phyloP scores from a whole-genome alignment of 2,329 filamentous ascomycete genomes.

The Moelleriella libera region DNA sequence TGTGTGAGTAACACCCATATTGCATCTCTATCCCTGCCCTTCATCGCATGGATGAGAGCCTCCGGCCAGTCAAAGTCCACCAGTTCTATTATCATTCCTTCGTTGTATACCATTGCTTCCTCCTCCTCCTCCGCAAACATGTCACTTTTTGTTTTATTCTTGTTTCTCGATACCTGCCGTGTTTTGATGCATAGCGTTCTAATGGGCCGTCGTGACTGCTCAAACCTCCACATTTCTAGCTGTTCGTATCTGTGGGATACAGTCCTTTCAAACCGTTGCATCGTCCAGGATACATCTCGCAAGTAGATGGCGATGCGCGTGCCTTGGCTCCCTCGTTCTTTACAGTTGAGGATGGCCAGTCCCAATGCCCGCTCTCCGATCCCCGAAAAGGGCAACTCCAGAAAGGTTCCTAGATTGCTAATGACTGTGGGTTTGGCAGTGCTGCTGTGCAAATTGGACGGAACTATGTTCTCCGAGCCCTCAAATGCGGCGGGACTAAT shows the following conservation, averaged over 20 bases:
- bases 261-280: not conserved
- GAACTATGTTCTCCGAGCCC: not conserved
- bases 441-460: not conserved
- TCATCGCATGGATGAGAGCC: too few relatives aligned
- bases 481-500: not conserved
- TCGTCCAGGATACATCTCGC: not conserved
- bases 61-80: not conserved
- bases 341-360: slow-evolving; percentile 1
- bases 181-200: not conserved
- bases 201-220: not conserved
- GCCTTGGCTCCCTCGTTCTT: not conserved
- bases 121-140: not conserved
- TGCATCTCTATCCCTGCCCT: too few relatives aligned
- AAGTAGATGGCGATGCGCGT: not conserved
- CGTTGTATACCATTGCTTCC: not conserved
- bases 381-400: not conserved
- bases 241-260: not conserved
- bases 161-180: not conserved
- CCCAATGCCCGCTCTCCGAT: not conserved
- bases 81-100: too few relatives aligned
- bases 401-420: not conserved
- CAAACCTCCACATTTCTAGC: not conserved
- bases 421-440: too few relatives aligned
- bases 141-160: not conserved
- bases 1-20: not conserved